Evolutionary conservation across 73 alveolate species (phyloP), one percentile per base, ranked within the genome.

Genomic region (Paramecium primaurelia): DNA sequence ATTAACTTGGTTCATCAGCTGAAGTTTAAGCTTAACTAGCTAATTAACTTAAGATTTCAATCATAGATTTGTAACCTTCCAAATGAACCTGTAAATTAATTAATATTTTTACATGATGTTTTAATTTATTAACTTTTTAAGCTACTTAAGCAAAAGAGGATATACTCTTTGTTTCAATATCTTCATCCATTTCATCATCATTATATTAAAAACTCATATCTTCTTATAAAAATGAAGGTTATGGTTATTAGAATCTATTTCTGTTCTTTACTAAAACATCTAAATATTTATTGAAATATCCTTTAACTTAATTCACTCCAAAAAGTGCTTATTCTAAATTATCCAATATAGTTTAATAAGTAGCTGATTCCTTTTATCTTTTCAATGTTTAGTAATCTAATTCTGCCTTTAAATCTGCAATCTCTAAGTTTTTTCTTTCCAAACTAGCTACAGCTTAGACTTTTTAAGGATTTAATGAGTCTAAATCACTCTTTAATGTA

Each of bases 221-320:
- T 80, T 80, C 91, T 64, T 64, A 6, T 25, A 80, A 47, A 26
- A 80, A 80, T 18, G 91, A 80, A 40, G 91, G 91, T 80, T 80
- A 59, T 3, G 91, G 91, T 80, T 80, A 20, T 25, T 80, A 16
- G 30, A 80, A 80, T 80, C 91, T 80, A 10, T 42, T 80, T 42
- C 91, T 40, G 49, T 80, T 80, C 91, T 80, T 80, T 4, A 80
- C 91, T 80, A 80, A 47, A 9, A 47, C 73, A 49, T 80, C 91
- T 32, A 80, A 44, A 36, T 80, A 80, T 42, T 40, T 42, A 25
- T 80, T 80, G 45, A 80, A 80, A 34, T 80, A 80, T 80, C 91
- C 91, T 10, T 80, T 80, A 12, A 80, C 91, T 80, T 80, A 26
- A 22, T 80, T 80, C 18, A 80, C 91, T 45, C 91, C 91, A 49